Evolutionary conservation across 306 rosid genomes (phyloP).

Genomic region (Betula pendula): DNA sequence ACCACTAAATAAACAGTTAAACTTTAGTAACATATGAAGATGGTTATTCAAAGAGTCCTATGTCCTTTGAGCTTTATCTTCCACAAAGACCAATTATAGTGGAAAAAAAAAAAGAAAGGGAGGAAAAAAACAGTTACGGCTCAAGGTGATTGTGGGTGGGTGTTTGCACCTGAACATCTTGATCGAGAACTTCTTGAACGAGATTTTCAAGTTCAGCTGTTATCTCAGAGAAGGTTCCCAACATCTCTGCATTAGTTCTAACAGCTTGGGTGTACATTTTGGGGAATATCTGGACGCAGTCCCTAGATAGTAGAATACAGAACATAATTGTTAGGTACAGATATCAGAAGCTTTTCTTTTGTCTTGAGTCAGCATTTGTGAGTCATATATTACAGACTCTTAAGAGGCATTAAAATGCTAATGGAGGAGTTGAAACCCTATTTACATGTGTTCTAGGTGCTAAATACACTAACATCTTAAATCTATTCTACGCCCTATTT

Average conservation of each 20-base stretch:
- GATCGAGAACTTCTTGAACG: too few species aligned
- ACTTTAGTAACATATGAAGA: too few species aligned
- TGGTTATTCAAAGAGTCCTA: too few species aligned
- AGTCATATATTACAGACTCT: neutral
- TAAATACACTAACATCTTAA: too few species aligned
- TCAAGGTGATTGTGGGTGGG: neutral
- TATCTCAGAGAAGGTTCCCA: slow-evolving; percentile 87
- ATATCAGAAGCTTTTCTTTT: slow-evolving; percentile 3
- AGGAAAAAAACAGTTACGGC: neutral
- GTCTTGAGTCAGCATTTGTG: neutral
- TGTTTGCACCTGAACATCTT: slow-evolving; percentile 56
- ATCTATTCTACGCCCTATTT: too few species aligned
- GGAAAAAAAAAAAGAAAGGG: neutral
- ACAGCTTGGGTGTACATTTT: slow-evolving; percentile 62
- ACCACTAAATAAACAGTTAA: too few species aligned
- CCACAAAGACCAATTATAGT: neutral
- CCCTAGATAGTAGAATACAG: slow-evolving; percentile 60
- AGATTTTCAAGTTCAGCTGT: slow-evolving; percentile 71
- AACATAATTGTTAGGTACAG: slow-evolving; percentile 22
- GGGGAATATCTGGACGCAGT: slow-evolving; percentile 87
- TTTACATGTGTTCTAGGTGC: too few species aligned
- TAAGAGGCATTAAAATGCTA: neutral
- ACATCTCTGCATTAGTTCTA: slow-evolving; percentile 85
- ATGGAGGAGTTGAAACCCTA: too few species aligned
- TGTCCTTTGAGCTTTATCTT: too few species aligned